Base-by-base conservation (phyloP, 2,329 filamentous ascomycete genomes). In the Fusarium sp. region DNA sequence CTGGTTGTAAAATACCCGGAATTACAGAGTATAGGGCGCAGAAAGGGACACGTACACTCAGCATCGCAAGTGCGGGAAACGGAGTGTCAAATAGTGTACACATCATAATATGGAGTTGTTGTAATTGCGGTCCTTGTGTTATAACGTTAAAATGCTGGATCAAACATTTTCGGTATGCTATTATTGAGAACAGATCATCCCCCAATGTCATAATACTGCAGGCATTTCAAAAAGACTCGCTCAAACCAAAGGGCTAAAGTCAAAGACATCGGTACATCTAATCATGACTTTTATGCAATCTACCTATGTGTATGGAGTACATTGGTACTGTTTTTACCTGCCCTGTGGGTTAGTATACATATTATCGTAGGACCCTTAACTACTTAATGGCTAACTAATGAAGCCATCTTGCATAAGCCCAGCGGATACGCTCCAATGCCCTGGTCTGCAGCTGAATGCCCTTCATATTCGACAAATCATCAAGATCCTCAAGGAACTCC, bases 401-500 rank as follows among this genome's bases (percentile, higher is more conserved):
- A 35, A 67, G 64, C 92, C 92, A 98, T 78, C 91, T 91, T 4
- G 89, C 89, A 84, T 98, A 98, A 7, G 92, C 92, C 95, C 96
- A 98, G 69, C 93, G 87, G 73, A 98, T 94, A 65, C 96, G 88
- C 75, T 95, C 90, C 58, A 97, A 83, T 45, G 95, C 92, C 78
- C 89, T 91, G 65, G 91, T 86, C 83, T 98, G 95, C 74, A 90
- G 88, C 75, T 91, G 88, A 55, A 97, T 88, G 5, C 94, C 93
- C 74, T 90, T 91, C 71, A 95, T 90, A 78, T 97, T 94, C 23
- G 93, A 90, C 52, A 99, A 84, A 76, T 98, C 95, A 65, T 92
- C 90, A 37, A 97, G 84, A 78, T 99, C 96, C 80, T 97, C 93
- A 60, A 94, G 82, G 76, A 99, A 98, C 75, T 98, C 95, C 75